phyloP scores from a whole-genome alignment of 176 grass and related monocot genomes.

The Panicum miliaceum region DNA sequence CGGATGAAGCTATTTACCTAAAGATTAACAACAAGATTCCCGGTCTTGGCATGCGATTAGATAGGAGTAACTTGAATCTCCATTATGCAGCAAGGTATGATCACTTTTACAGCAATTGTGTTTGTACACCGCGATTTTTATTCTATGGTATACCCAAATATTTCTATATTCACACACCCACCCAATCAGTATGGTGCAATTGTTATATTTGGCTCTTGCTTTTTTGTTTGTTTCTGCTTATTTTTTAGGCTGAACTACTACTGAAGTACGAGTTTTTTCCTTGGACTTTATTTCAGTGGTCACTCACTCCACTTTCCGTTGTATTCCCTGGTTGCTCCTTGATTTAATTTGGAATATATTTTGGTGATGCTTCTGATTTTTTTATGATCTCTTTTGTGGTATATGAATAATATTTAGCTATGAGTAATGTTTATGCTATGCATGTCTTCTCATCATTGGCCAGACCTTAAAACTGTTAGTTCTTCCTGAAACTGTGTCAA shows the following conservation, averaged over 20 bases:
- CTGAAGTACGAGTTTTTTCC: not conserved
- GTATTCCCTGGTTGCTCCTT: not conserved
- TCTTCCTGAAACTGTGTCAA: not conserved
- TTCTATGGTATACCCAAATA: not conserved
- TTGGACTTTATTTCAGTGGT: not conserved
- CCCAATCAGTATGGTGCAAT: not conserved
- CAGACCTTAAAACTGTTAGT: not conserved
- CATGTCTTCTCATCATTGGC: not conserved
- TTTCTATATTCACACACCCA: not conserved
- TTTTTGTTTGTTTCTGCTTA: slow-evolving; percentile 1
- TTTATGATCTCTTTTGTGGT: not conserved
- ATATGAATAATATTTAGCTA: not conserved
- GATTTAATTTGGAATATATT: not conserved
- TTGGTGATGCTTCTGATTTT: slow-evolving; percentile 8
- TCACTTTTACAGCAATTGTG: slow-evolving; percentile 29
- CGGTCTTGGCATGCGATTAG: slow-evolving; percentile 85
- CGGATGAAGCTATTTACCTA: slow-evolving; percentile 89
- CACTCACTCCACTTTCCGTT: not conserved
- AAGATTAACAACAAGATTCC: slow-evolving; percentile 99
- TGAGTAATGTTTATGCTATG: not conserved
- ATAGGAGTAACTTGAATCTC: slow-evolving; percentile 95
- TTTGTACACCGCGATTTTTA: not conserved
- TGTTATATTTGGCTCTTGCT: not conserved
- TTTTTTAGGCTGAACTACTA: slow-evolving; percentile 1
- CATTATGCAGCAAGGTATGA: slow-evolving; percentile 90